Percentiles rank a stretch among this genome's conserved stretches.
phyloP scores from a whole-genome alignment of 2,329 filamentous ascomycete genomes.

The Fusarium pseudoanthophilum region DNA sequence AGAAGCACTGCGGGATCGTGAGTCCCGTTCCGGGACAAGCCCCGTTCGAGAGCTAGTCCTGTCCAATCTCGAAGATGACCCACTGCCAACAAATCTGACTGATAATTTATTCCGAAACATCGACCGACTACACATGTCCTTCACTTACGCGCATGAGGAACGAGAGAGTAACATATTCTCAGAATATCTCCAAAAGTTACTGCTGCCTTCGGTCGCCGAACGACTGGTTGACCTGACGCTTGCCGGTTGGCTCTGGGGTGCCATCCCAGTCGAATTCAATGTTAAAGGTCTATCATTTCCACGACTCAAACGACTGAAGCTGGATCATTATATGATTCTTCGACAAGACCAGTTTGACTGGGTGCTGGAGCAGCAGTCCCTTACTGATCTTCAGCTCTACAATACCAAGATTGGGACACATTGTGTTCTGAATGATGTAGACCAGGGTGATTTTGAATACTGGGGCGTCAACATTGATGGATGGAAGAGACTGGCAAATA shows the following conservation, averaged over 20 bases:
- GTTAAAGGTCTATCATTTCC: slow-evolving; percentile 33
- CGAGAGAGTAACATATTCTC: no score
- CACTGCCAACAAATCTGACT: no score
- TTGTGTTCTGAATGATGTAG: background rate
- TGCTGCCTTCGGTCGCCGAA: slow-evolving; percentile 25
- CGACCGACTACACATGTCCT: no score
- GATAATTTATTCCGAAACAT: no score
- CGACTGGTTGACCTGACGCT: slow-evolving; percentile 38
- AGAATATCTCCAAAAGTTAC: background rate
- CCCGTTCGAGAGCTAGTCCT: no score
- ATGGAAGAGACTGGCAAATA: slow-evolving; percentile 13
- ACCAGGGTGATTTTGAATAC: accelerated
- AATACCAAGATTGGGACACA: slow-evolving; percentile 8
- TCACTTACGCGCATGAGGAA: no score
- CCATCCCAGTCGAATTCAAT: slow-evolving; percentile 31
- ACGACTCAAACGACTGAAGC: slow-evolving; percentile 21
- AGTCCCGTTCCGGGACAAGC: no score
- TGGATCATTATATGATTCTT: slow-evolving; percentile 24
- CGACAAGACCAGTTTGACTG: slow-evolving; percentile 42
- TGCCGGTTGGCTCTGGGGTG: background rate
- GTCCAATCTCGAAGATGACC: no score
- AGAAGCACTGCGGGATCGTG: no score
- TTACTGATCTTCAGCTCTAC: no score
- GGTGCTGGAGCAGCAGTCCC: background rate
- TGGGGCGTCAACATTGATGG: slow-evolving; percentile 5